phyloP scores from a whole-genome alignment of 768 basidiomycete genomes.

The Hortiboletus flavorubellus region DNA sequence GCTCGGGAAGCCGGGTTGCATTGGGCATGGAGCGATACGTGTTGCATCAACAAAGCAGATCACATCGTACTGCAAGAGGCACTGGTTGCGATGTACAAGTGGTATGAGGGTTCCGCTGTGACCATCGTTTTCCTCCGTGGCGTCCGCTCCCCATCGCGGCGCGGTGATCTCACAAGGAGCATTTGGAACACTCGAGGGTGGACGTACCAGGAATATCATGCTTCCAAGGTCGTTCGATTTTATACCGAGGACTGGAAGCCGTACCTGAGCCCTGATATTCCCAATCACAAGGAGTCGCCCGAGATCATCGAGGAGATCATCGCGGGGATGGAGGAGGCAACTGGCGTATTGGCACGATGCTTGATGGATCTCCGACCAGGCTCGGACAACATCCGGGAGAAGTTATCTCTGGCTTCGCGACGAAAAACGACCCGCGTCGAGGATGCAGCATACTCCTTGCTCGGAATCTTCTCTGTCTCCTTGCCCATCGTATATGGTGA shows the following conservation, averaged over 20 bases:
- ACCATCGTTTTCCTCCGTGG: background rate
- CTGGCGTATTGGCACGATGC: background rate
- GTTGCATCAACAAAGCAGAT: constrained; percentile 1
- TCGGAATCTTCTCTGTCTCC: constrained; percentile 3
- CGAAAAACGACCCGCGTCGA: constrained; percentile 6
- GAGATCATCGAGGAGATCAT: background rate
- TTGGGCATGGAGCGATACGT: constrained; percentile 10
- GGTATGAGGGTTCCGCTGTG: constrained; percentile 5
- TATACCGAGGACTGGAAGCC: no score
- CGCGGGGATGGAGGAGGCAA: constrained; percentile 8
- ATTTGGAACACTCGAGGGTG: background rate
- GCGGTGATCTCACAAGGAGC: background rate
- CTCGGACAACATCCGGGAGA: constrained; percentile 4
- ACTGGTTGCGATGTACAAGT: constrained; percentile 6
- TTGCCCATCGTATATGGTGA: constrained; percentile 11
- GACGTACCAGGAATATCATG: no score
- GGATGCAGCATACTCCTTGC: constrained; percentile 13
- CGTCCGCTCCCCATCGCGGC: background rate
- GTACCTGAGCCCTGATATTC: no score
- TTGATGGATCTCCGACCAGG: constrained; percentile 7
- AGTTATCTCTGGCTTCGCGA: constrained; percentile 9
- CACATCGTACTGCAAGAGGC: background rate
- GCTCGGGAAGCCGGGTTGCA: background rate
- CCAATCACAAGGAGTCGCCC: constrained; percentile 6
- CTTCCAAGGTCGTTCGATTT: no score